These are phyloP conservation scores for Penicillium psychrosexuale DNA, from an alignment of 2,329 filamentous ascomycete genomes.

Conservation along the genomic window DNA sequence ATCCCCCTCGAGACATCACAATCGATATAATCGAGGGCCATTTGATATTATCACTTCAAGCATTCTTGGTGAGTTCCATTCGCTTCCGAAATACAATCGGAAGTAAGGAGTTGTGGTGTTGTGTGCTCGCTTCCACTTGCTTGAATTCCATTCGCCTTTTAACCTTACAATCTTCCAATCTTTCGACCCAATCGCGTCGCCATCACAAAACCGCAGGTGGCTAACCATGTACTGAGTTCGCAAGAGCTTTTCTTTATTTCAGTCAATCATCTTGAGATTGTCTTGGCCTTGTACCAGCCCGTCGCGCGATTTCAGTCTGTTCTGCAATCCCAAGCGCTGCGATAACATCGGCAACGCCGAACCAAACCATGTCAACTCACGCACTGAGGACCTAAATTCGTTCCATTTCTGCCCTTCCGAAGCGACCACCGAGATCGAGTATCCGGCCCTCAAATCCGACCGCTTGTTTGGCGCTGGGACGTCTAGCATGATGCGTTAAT, in stretches of 20 bases:
- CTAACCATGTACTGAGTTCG: not conserved
- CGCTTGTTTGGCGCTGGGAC: not conserved
- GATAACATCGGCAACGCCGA: constrained; percentile 3
- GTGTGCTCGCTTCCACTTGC: not conserved
- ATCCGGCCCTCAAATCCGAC: not conserved
- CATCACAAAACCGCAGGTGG: not conserved
- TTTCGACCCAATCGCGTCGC: not conserved
- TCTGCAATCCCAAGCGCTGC: constrained; percentile 5
- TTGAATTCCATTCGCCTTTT: not conserved
- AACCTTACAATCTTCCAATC: not conserved
- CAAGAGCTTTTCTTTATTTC: not conserved
- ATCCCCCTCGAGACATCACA: not conserved
- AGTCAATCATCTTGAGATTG: not conserved
- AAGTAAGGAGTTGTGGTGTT: constrained; percentile 1
- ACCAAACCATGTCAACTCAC: constrained; percentile 2
- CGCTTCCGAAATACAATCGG: not conserved
- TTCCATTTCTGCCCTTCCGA: not conserved
- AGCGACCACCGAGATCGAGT: not conserved
- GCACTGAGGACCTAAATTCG: not conserved
- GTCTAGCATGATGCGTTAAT: constrained; percentile 3
- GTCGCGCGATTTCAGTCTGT: constrained; percentile 1
- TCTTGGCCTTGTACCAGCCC: not conserved
- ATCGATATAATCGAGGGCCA: not conserved
- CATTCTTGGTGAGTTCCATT: not conserved
- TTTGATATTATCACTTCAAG: not conserved